A percentile compares a stretch with the other conserved stretches of the same genome.
Evolutionary conservation across 208 protist genomes (phyloP).

Genomic region (Porcisia hertigi): DNA sequence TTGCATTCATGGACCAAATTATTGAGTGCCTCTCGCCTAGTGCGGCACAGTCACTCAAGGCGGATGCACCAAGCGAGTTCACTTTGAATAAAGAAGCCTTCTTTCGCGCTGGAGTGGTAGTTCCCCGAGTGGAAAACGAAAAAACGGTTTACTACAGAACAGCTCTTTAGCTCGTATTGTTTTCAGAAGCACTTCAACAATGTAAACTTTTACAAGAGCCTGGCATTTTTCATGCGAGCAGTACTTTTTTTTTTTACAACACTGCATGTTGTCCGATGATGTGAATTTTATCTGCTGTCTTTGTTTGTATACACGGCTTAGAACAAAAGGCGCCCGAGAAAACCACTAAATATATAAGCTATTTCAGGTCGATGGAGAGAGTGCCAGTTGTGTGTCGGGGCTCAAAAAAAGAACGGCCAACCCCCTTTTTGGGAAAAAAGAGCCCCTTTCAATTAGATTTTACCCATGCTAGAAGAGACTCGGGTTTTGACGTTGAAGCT

Average conservation of each 20-base stretch:
- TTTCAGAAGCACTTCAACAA: slow-evolving; percentile 7
- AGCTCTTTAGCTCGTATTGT: slow-evolving; percentile 9
- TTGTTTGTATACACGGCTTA: background rate
- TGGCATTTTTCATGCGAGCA: background rate
- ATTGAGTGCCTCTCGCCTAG: slow-evolving; percentile 10
- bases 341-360: background rate
- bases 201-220: background rate
- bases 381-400: background rate
- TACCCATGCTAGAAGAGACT: background rate
- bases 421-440: background rate
- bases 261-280: background rate
- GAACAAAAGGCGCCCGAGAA: background rate
- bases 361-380: background rate
- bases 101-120: slow-evolving; percentile 29
- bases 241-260: background rate
- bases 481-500: background rate
- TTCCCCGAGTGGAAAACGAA: background rate
- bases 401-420: background rate
- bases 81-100: slow-evolving; percentile 30
- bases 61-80: background rate
- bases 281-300: background rate
- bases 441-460: background rate
- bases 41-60: background rate
- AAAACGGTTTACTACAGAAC: slow-evolving; percentile 1
- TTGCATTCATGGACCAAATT: slow-evolving; percentile 21